These are phyloP conservation scores for Oryza brachyantha DNA, from an alignment of 176 grass and related monocot species.

Conservation along the genomic window DNA sequence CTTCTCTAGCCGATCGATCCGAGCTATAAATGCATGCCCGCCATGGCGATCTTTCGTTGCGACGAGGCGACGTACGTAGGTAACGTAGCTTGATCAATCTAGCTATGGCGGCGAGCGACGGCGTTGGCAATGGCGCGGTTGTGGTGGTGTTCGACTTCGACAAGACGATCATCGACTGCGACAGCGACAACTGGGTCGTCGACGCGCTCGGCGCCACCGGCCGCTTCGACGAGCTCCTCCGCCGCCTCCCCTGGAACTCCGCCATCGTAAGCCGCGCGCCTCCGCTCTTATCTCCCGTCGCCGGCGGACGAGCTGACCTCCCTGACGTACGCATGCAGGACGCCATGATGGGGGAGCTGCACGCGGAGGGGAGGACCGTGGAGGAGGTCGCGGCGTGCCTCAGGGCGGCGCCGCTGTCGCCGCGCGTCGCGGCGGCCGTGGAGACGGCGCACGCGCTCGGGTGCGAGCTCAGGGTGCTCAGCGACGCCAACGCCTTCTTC, in stretches of 20 bases:
- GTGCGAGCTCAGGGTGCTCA: conserved; percentile 74
- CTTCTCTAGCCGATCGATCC: neutral
- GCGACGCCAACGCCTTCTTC: conserved; percentile 91
- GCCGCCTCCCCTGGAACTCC: conserved; percentile 67
- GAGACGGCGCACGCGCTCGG: conserved; percentile 53
- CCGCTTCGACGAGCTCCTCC: conserved; percentile 59
- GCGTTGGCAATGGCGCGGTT: conserved; percentile 14
- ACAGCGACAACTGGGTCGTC: conserved; percentile 87
- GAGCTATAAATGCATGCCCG: conserved; percentile 22
- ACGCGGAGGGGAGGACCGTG: conserved; percentile 42
- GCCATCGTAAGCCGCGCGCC: conserved; percentile 44
- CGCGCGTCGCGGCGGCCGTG: conserved; percentile 47
- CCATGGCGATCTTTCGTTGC: neutral
- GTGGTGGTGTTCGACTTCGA: conserved; percentile 90
- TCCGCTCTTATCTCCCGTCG: neutral
- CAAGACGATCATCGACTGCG: conserved; percentile 92
- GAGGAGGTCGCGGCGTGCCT: conserved; percentile 51
- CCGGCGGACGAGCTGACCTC: neutral
- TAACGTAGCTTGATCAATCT: neutral
- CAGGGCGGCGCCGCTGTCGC: conserved; percentile 47
- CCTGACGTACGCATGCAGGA: conserved; percentile 23
- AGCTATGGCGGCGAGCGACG: conserved; percentile 43
- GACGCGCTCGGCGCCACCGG: conserved; percentile 63
- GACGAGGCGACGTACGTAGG: neutral
- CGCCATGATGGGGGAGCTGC: conserved; percentile 72